Percentiles rank a stretch among this genome's conserved stretches.
Evolutionary conservation across 306 rosid species (phyloP).

Genomic region (Begonia peltatifolia): DNA sequence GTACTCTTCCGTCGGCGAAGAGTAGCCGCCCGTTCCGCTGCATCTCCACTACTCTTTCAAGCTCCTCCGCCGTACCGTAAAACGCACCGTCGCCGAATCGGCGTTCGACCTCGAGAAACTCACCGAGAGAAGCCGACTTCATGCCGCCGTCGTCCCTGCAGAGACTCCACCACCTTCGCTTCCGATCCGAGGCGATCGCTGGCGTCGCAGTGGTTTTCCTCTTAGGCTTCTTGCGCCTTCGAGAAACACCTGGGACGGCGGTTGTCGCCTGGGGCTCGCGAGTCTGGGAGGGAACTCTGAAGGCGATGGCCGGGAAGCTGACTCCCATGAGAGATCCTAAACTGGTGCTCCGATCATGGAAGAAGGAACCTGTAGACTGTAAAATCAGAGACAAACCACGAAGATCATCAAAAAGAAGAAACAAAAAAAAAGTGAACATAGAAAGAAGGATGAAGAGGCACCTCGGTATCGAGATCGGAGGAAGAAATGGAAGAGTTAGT

Average conservation of each 20-base stretch:
- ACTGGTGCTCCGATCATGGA: constrained; percentile 82
- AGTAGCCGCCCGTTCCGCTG: constrained; percentile 39
- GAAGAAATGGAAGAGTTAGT: constrained; percentile 83
- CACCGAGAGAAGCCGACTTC: constrained; percentile 67
- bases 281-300: constrained; percentile 72
- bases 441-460: neutral
- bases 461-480: constrained; percentile 97
- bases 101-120: constrained; percentile 87
- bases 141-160: constrained; percentile 62
- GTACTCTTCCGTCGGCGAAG: constrained; percentile 74
- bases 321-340: constrained; percentile 88
- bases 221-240: constrained; percentile 25
- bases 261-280: constrained; percentile 27
- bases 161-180: constrained; percentile 84
- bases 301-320: constrained; percentile 66
- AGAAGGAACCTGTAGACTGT: constrained; percentile 90
- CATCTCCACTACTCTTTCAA: constrained; percentile 54
- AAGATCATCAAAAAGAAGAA: neutral
- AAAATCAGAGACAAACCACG: constrained; percentile 2
- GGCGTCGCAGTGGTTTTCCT: constrained; percentile 24
- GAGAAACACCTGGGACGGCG: constrained; percentile 6
- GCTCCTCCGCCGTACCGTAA: constrained; percentile 70
- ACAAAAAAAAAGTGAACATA: neutral
- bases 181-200: constrained; percentile 28
- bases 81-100: constrained; percentile 71